Conservation (phyloP, 371 early-diverging fungal species). For the Massospora cicadina region DNA sequence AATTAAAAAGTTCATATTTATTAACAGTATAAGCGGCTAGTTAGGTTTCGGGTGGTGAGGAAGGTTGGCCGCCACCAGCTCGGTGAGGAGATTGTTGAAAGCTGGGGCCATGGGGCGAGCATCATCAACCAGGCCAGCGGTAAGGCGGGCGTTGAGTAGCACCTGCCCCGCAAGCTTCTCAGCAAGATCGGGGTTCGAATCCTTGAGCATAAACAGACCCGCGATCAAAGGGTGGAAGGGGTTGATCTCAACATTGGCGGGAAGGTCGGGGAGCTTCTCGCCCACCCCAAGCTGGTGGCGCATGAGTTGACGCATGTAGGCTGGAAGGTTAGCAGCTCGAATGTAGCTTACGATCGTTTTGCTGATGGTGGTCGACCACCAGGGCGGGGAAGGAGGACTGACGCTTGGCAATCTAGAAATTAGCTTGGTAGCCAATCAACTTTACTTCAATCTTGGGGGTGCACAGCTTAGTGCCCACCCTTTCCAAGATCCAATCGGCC, state of each 20-base stretch:
- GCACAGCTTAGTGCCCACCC: conserved; percentile 39
- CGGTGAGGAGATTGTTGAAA: background rate
- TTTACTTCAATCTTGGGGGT: conserved; percentile 39
- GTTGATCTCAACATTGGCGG: conserved; percentile 68
- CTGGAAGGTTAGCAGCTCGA: conserved; percentile 1
- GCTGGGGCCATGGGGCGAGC: conserved; percentile 43
- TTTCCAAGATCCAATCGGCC: conserved; percentile 41
- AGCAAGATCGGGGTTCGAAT: conserved; percentile 37
- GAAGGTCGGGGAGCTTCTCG: conserved; percentile 24
- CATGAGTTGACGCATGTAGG: conserved; percentile 5
- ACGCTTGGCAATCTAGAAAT: conserved; percentile 20
- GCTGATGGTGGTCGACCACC: conserved; percentile 55
- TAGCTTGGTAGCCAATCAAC: background rate
- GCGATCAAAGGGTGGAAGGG: conserved; percentile 57
- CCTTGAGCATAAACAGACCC: conserved; percentile 37
- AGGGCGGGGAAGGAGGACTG: conserved; percentile 53
- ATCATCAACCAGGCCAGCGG: conserved; percentile 62
- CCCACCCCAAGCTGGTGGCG: conserved; percentile 17
- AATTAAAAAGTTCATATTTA: too few relatives aligned
- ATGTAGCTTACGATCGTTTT: conserved; percentile 42
- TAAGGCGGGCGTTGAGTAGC: conserved; percentile 56
- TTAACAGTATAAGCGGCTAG: too few relatives aligned
- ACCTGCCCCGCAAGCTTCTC: conserved; percentile 45
- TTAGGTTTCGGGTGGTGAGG: background rate
- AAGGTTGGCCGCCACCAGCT: background rate